Percentiles rank a stretch among this genome's conserved stretches.
Conservation (phyloP, 345 rosid species). For the Pseudoturritis turrita region DNA sequence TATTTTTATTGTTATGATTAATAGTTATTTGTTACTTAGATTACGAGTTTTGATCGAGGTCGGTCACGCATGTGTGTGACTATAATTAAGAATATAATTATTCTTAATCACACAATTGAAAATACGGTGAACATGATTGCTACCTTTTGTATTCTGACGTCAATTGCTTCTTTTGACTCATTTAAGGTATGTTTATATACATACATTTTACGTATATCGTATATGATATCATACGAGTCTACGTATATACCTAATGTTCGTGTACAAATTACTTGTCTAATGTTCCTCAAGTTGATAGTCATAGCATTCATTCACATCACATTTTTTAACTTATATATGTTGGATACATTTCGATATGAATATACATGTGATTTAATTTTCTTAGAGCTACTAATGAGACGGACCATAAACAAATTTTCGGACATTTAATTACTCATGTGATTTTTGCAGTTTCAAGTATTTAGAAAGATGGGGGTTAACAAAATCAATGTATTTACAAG, state of each 20-base stretch:
- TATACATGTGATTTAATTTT: background rate
- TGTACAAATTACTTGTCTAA: background rate
- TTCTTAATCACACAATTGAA: background rate
- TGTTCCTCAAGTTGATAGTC: background rate
- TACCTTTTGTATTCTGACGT: background rate
- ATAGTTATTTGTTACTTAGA: background rate
- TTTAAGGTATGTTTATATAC: background rate
- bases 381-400: background rate
- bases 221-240: background rate
- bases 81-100: background rate
- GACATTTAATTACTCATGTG: background rate
- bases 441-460: background rate
- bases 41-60: constrained; percentile 19
- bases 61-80: constrained; percentile 28
- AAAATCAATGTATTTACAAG: background rate
- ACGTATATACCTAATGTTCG: background rate
- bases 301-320: background rate
- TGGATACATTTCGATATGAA: background rate
- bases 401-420: background rate
- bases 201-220: background rate
- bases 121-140: constrained; percentile 15
- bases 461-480: background rate
- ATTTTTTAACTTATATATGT: background rate
- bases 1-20: background rate
- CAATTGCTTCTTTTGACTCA: background rate